Evolutionary conservation across 1,139 yeast genomes (phyloP).

Genomic region (Wickerhamomyces sp.): DNA sequence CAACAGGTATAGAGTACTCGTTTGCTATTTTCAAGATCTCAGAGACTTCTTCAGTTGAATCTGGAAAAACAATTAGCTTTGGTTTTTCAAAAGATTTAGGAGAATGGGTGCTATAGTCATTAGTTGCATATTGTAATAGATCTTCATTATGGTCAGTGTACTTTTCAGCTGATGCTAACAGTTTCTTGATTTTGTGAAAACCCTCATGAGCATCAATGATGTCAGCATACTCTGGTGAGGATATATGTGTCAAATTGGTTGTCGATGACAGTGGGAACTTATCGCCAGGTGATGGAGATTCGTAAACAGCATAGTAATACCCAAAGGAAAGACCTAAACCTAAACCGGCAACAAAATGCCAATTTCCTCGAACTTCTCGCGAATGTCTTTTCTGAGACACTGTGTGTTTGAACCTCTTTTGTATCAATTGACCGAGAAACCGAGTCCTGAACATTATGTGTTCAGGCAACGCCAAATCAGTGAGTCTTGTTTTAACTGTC

Average conservation of each 20-base stretch:
- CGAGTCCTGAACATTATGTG: neutral
- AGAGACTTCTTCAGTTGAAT: conserved; percentile 61
- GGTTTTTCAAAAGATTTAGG: conserved; percentile 47
- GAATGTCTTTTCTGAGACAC: neutral
- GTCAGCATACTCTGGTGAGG: conserved; percentile 29
- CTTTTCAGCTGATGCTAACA: conserved; percentile 14
- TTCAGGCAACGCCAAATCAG: no score
- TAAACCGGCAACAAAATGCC: conserved; percentile 4
- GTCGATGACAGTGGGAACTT: conserved; percentile 32
- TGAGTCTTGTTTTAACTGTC: no score
- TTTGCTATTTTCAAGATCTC: conserved; percentile 57
- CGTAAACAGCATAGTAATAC: conserved; percentile 12
- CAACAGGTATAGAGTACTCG: conserved; percentile 60
- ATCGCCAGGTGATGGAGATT: conserved; percentile 15
- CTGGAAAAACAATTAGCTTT: conserved; percentile 56
- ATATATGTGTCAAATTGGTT: conserved; percentile 25
- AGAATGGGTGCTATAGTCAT: conserved; percentile 19
- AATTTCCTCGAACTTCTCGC: conserved; percentile 2
- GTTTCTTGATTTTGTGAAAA: conserved; percentile 7
- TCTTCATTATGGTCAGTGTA: conserved; percentile 14
- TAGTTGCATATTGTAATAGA: conserved; percentile 17
- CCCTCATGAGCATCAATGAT: conserved; percentile 10
- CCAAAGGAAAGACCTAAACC: conserved; percentile 8
- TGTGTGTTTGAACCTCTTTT: neutral
- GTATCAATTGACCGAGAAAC: neutral